Conservation (phyloP, 352 stramenopile genomes). For the Globisporangium alternatum region DNA sequence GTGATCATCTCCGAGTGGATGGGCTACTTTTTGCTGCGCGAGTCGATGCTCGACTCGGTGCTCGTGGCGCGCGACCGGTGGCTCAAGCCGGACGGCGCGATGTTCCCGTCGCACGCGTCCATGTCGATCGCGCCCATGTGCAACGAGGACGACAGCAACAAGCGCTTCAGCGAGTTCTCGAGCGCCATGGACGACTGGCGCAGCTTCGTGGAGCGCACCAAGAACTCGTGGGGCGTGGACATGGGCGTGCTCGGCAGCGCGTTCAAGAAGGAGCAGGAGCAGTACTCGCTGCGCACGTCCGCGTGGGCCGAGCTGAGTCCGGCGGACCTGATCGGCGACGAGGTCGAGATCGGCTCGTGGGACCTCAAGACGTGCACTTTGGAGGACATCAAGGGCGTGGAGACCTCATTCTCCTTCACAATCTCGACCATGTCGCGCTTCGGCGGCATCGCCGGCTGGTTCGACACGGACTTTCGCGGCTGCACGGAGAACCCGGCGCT, state of each 20-base stretch:
- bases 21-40: slow-evolving; percentile 98
- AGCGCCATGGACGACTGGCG: slow-evolving; percentile 84
- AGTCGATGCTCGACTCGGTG: slow-evolving; percentile 99
- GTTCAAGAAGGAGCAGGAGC: slow-evolving; percentile 87
- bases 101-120: slow-evolving; percentile 98
- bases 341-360: slow-evolving; percentile 76
- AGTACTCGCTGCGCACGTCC: slow-evolving; percentile 86
- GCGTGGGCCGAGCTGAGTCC: slow-evolving; percentile 77
- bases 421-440: slow-evolving; percentile 89
- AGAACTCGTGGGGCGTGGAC: slow-evolving; percentile 95
- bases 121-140: slow-evolving; percentile 98
- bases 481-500: slow-evolving; percentile 67
- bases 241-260: slow-evolving; percentile 91
- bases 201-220: slow-evolving; percentile 90
- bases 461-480: slow-evolving; percentile 98
- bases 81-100: slow-evolving; percentile 94
- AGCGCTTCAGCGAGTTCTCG: slow-evolving; percentile 83
- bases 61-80: slow-evolving; percentile 96
- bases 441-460: slow-evolving; percentile 97
- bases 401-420: slow-evolving; percentile 63
- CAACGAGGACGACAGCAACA: slow-evolving; percentile 91
- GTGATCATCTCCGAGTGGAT: slow-evolving; percentile 99
- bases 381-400: slow-evolving; percentile 80
- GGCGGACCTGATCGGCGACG: slow-evolving; percentile 79
- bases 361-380: slow-evolving; percentile 84